These are phyloP conservation scores for Skeletonema potamos DNA, from an alignment of 108 stramenopile species.

Conservation along the genomic window DNA sequence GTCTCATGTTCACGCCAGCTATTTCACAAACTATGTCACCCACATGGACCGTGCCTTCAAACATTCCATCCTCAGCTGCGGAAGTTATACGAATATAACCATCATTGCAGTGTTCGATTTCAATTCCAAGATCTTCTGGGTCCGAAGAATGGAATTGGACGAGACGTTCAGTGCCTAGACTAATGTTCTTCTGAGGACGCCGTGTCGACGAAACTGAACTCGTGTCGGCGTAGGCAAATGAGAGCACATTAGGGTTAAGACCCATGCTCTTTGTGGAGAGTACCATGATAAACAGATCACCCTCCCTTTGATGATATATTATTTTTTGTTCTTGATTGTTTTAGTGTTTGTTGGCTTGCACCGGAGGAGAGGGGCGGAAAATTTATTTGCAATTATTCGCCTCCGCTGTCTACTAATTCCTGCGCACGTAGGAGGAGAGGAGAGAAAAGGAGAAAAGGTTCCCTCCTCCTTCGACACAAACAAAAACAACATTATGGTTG, in stretches of 20 bases:
- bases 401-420: too few species aligned
- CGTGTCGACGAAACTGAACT: neutral
- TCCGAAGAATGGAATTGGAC: conserved; percentile 30
- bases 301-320: too few species aligned
- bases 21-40: conserved; percentile 83
- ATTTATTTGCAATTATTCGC: too few species aligned
- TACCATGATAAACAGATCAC: neutral
- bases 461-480: too few species aligned
- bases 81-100: conserved; percentile 30
- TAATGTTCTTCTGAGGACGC: neutral
- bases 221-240: neutral
- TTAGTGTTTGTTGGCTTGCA: too few species aligned
- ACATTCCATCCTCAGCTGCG: conserved; percentile 2
- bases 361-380: too few species aligned
- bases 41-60: conserved; percentile 53
- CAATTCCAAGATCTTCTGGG: conserved; percentile 16
- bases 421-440: too few species aligned
- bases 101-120: conserved; percentile 22
- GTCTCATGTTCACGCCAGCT: conserved; percentile 77
- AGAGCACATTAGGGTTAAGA: conserved; percentile 1
- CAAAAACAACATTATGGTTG: too few species aligned
- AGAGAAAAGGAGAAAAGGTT: too few species aligned
- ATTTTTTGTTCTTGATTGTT: too few species aligned
- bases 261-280: neutral
- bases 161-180: conserved; percentile 26